phyloP scores from a whole-genome alignment of 345 rosid genomes.

The Reutealis trisperma region DNA sequence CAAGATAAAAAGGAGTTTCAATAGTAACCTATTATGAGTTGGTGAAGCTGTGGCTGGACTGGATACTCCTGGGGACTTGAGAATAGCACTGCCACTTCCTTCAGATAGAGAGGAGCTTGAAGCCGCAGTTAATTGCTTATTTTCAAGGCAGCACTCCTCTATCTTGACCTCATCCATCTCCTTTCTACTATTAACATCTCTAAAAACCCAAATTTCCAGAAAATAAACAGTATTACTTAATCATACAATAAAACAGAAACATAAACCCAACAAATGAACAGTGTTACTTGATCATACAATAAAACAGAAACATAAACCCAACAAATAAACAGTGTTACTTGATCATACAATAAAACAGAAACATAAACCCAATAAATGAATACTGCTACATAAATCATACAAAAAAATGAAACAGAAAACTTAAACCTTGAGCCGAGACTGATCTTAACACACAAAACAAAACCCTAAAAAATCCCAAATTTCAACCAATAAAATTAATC shows the following conservation, averaged over 20 bases:
- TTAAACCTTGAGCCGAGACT: slow-evolving; percentile 4
- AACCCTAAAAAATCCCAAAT: slow-evolving; percentile 37
- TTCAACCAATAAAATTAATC: slow-evolving; percentile 25
- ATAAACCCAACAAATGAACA: slow-evolving; percentile 14
- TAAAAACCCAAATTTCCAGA: slow-evolving; percentile 41
- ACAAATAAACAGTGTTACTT: background rate
- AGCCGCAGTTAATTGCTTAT: slow-evolving; percentile 75
- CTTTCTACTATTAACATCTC: slow-evolving; percentile 43
- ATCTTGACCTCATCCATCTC: slow-evolving; percentile 53
- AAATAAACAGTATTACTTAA: background rate
- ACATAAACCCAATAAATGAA: slow-evolving; percentile 15
- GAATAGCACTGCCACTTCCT: slow-evolving; percentile 63
- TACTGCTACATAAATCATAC: background rate
- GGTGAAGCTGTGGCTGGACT: slow-evolving; percentile 75
- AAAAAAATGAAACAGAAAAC: background rate
- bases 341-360: background rate
- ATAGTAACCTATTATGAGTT: slow-evolving; percentile 53
- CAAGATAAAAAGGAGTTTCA: background rate
- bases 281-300: background rate
- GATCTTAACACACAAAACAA: background rate
- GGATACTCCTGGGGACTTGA: slow-evolving; percentile 68
- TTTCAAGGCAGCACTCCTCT: slow-evolving; percentile 78
- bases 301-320: background rate
- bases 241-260: background rate
- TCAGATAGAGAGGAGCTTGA: slow-evolving; percentile 76